Percentiles rank a stretch among this genome's conserved stretches.
phyloP scores from a whole-genome alignment of 768 basidiomycete species.

The Coprinellus aureogranulatus region DNA sequence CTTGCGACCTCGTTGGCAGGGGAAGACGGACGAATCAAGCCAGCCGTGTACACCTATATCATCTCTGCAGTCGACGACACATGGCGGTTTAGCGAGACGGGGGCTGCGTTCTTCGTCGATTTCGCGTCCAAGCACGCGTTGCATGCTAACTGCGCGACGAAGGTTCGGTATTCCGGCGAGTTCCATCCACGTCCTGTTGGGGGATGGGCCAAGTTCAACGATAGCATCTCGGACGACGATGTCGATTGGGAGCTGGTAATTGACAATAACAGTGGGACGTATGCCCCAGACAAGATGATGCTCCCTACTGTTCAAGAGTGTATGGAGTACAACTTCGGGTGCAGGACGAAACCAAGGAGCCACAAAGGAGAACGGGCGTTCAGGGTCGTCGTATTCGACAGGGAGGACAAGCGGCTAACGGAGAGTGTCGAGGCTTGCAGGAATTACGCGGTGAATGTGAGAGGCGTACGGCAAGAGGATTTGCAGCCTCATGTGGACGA shows the following conservation, averaged over 20 bases:
- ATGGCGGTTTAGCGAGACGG: conserved; percentile 82
- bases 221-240: conserved; percentile 49
- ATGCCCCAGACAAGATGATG: conserved; percentile 66
- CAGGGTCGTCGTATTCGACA: conserved; percentile 50
- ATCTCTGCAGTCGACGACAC: conserved; percentile 73
- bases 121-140: conserved; percentile 86
- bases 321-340: conserved; percentile 68
- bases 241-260: conserved; percentile 80
- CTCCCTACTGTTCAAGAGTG: conserved; percentile 60
- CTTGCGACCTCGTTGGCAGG: background rate
- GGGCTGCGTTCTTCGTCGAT: conserved; percentile 83
- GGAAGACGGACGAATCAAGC: conserved; percentile 57
- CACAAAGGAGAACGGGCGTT: conserved; percentile 39
- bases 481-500: conserved; percentile 58
- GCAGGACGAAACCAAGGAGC: background rate
- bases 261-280: conserved; percentile 86
- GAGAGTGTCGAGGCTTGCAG: conserved; percentile 66
- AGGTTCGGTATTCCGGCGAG: conserved; percentile 73
- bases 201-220: conserved; percentile 65
- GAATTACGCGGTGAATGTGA: conserved; percentile 56
- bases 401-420: conserved; percentile 53
- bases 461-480: conserved; percentile 61
- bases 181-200: conserved; percentile 73
- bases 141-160: conserved; percentile 67
- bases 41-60: conserved; percentile 84